Conservation (phyloP, 2,329 filamentous ascomycete species). For the Pyricularia grisea region DNA sequence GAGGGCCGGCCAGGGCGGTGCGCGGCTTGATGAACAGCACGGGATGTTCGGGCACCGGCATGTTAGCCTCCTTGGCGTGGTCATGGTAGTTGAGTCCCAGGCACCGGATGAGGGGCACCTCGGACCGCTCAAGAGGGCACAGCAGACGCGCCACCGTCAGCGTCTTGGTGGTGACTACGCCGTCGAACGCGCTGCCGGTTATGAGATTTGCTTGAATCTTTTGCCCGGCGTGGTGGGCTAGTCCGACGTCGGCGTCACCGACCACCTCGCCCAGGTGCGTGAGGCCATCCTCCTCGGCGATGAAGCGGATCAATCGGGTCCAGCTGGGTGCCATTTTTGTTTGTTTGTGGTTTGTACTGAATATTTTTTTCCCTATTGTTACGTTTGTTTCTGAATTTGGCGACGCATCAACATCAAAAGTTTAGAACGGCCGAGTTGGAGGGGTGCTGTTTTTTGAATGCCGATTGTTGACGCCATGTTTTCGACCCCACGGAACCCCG, state of each 20-base stretch:
- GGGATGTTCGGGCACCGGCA: constrained; percentile 23
- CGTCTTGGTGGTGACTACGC: constrained; percentile 20
- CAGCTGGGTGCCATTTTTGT: constrained; percentile 13
- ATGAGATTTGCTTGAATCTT: constrained; percentile 22
- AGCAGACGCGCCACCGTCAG: constrained; percentile 20
- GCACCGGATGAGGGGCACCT: constrained; percentile 32
- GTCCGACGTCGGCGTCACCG: constrained; percentile 21
- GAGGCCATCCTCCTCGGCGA: constrained; percentile 29
- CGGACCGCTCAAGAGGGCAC: constrained; percentile 21
- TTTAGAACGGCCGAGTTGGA: not conserved
- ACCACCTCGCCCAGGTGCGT: constrained; percentile 28
- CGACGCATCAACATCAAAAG: not conserved
- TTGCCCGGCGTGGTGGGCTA: constrained; percentile 21
- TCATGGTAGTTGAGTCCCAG: constrained; percentile 35
- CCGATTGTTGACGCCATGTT: not conserved
- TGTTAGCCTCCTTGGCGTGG: constrained; percentile 26
- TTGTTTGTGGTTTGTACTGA: not conserved
- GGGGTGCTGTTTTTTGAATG: not conserved
- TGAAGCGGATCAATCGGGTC: constrained; percentile 30
- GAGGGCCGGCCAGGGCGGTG: constrained; percentile 22
- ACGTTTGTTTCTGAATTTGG: not conserved
- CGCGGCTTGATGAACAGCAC: constrained; percentile 29
- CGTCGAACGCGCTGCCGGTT: constrained; percentile 23
- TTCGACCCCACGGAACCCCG: not conserved
- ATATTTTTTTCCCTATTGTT: not conserved